Evolutionary conservation across 192 early-diverging fungal genomes (phyloP).

Genomic region (Podila epigama): DNA sequence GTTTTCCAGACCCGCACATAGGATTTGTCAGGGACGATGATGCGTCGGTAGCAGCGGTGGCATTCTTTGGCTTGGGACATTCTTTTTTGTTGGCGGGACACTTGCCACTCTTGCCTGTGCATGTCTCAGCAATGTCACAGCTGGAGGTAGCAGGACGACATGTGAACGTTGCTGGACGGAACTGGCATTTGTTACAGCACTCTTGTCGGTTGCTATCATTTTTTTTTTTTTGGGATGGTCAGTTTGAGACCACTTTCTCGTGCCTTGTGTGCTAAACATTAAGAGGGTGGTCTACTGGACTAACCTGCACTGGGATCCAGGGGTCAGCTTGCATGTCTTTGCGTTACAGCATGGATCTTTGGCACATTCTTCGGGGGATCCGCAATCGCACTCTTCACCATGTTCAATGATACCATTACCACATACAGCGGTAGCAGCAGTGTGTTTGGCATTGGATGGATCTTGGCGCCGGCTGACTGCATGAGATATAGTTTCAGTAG

Average conservation of each 20-base stretch:
- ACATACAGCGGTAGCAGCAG: not conserved
- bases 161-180: conserved; percentile 24
- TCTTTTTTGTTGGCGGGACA: conserved; percentile 33
- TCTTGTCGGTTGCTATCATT: conserved; percentile 23
- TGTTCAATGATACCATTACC: not conserved
- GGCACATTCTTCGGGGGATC: not conserved
- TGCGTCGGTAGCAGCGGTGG: not conserved
- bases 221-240: too few species aligned
- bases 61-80: conserved; percentile 9
- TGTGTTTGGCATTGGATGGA: not conserved
- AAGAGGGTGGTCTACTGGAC: not conserved
- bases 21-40: not conserved
- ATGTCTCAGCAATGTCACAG: conserved; percentile 15
- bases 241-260: too few species aligned
- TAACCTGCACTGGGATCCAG: not conserved
- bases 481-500: too few species aligned
- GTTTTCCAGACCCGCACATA: conserved; percentile 17
- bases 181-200: conserved; percentile 29
- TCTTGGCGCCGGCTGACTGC: too few species aligned
- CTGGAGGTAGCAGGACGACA: conserved; percentile 11
- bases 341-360: not conserved
- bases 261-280: too few species aligned
- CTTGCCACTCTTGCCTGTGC: conserved; percentile 28
- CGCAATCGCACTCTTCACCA: not conserved
- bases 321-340: not conserved